Percentiles rank a stretch among this genome's conserved stretches.
Evolutionary conservation across 768 basidiomycete genomes (phyloP).

Genomic region (Saitozyma podzolica): DNA sequence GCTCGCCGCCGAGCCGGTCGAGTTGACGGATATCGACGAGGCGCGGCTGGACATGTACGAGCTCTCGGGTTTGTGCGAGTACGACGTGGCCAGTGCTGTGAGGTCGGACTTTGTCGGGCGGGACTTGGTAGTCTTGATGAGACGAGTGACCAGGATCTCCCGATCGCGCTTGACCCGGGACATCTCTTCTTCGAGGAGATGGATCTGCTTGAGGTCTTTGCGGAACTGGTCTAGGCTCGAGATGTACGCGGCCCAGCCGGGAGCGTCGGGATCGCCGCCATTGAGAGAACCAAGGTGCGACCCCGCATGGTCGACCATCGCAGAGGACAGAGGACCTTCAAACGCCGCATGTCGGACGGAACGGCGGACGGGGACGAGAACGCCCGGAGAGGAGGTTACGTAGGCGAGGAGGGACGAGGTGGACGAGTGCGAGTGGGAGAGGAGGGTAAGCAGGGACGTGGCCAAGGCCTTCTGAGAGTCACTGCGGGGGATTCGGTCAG

Average conservation of each 20-base stretch:
- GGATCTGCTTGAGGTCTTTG: slow-evolving; percentile 51
- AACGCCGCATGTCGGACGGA: slow-evolving; percentile 51
- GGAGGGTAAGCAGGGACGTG: slow-evolving; percentile 47
- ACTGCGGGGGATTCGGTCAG: slow-evolving; percentile 15
- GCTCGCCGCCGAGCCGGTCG: slow-evolving; percentile 34
- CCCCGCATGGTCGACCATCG: slow-evolving; percentile 26
- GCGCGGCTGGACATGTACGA: slow-evolving; percentile 24
- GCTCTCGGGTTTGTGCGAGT: slow-evolving; percentile 18
- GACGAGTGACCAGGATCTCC: slow-evolving; percentile 48
- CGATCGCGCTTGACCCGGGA: slow-evolving; percentile 49
- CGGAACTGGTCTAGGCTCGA: slow-evolving; percentile 47
- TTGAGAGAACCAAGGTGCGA: slow-evolving; percentile 17
- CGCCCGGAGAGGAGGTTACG: slow-evolving; percentile 51
- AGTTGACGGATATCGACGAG: slow-evolving; percentile 33
- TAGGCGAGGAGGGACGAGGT: slow-evolving; percentile 52
- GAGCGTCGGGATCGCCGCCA: slow-evolving; percentile 24
- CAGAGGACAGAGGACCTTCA: slow-evolving; percentile 46
- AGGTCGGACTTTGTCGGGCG: slow-evolving; percentile 49
- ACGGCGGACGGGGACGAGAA: slow-evolving; percentile 43
- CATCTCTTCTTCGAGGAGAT: slow-evolving; percentile 51
- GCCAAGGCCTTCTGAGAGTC: slow-evolving; percentile 49
- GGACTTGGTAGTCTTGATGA: slow-evolving; percentile 52
- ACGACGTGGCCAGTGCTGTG: slow-evolving; percentile 30
- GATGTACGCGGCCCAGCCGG: slow-evolving; percentile 50
- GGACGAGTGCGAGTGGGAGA: slow-evolving; percentile 52